phyloP scores from a whole-genome alignment of 257 asterid genomes.

The Mentha longifolia region DNA sequence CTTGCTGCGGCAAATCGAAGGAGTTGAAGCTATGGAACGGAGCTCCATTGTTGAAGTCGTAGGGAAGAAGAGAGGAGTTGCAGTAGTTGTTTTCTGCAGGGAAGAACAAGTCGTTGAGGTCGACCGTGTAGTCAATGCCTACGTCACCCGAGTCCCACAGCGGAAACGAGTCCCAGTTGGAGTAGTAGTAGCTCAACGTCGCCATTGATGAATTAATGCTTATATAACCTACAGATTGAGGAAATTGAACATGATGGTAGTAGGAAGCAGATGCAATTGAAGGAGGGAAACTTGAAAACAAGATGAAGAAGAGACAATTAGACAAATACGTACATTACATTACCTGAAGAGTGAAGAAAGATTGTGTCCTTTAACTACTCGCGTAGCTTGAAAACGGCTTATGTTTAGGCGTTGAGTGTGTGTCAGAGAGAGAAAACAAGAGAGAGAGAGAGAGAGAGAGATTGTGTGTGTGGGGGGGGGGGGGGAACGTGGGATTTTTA shows the following conservation, averaged over 20 bases:
- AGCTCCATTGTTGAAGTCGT: neutral
- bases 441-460: too few relatives aligned
- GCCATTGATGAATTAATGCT: constrained; percentile 46
- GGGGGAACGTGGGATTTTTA: too few relatives aligned
- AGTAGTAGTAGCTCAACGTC: constrained; percentile 51
- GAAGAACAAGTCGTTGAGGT: constrained; percentile 24
- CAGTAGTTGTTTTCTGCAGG: constrained; percentile 2
- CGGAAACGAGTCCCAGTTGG: constrained; percentile 33
- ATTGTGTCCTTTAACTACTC: constrained; percentile 31
- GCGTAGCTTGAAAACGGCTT: too few relatives aligned
- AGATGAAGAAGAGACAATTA: constrained; percentile 14
- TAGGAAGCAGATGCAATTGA: neutral
- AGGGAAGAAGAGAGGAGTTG: constrained; percentile 20
- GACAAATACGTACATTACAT: too few relatives aligned
- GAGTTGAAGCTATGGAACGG: too few relatives aligned
- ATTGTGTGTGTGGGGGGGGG: too few relatives aligned
- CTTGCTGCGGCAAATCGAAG: constrained; percentile 4
- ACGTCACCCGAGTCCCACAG: constrained; percentile 27
- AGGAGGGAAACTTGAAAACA: constrained; percentile 40
- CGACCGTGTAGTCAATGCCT: neutral
- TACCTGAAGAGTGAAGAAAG: constrained; percentile 48
- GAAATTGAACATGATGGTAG: too few relatives aligned
- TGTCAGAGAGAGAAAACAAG: too few relatives aligned
- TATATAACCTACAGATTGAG: neutral
- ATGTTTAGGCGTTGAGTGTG: too few relatives aligned